Percentiles rank a stretch among this genome's conserved stretches.
These are phyloP conservation scores for Pilaira anomala DNA, from an alignment of 192 early-diverging fungal species.

Conservation along the genomic window DNA sequence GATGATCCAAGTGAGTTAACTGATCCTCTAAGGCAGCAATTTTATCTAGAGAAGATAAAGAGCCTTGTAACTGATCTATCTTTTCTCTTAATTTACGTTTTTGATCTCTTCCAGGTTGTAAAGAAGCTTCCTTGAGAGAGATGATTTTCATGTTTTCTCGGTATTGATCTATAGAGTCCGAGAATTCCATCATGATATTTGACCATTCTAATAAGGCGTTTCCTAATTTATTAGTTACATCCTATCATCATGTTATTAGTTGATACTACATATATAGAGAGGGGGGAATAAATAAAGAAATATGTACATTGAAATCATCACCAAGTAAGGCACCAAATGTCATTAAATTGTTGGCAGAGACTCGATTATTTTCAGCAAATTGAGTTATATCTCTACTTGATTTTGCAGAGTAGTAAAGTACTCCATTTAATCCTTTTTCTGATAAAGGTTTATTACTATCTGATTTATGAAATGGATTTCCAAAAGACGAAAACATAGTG, in stretches of 20 bases:
- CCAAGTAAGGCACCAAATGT: constrained; percentile 32
- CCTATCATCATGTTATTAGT: constrained; percentile 20
- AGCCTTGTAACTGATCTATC: constrained; percentile 22
- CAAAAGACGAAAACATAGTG: too few relatives aligned
- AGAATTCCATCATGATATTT: constrained; percentile 24
- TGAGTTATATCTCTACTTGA: background rate
- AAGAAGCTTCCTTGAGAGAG: constrained; percentile 19
- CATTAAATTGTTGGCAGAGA: constrained; percentile 24
- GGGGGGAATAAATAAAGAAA: too few relatives aligned
- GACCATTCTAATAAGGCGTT: constrained; percentile 28
- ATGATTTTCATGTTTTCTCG: constrained; percentile 30
- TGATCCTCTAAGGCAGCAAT: constrained; percentile 20
- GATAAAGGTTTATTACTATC: too few relatives aligned
- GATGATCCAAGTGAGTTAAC: constrained; percentile 15
- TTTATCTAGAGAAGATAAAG: constrained; percentile 18
- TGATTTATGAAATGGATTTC: too few relatives aligned
- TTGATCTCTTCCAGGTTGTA: constrained; percentile 20
- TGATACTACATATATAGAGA: too few relatives aligned
- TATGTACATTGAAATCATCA: constrained; percentile 34
- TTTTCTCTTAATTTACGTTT: constrained; percentile 16
- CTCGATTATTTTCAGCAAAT: constrained; percentile 23
- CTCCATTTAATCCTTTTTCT: background rate
- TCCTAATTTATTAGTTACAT: constrained; percentile 35
- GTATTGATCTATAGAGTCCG: constrained; percentile 33
- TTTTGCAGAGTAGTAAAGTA: background rate